Evolutionary conservation across 2,329 filamentous ascomycete genomes (phyloP).

Genomic region (Alternaria sp.): DNA sequence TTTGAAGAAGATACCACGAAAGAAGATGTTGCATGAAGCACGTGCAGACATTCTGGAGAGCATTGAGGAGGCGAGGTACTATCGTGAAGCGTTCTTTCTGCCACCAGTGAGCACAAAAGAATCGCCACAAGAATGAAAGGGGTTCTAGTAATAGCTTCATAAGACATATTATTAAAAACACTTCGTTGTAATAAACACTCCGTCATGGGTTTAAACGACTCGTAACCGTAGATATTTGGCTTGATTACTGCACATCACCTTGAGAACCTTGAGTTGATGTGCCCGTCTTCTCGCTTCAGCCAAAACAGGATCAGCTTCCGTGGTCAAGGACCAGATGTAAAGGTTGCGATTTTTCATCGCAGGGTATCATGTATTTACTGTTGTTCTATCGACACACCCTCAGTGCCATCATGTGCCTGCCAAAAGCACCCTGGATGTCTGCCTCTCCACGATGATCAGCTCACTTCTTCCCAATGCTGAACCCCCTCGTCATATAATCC

Average conservation of each 20-base stretch:
- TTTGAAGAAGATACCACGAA: slow-evolving; percentile 68
- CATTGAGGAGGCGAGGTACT: slow-evolving; percentile 88
- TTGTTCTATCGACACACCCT: not conserved
- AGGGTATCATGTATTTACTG: not conserved
- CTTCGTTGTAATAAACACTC: not conserved
- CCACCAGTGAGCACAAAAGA: slow-evolving; percentile 6
- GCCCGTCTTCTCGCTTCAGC: not conserved
- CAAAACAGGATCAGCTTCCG: not conserved
- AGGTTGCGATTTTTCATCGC: not conserved
- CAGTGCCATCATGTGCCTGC: not conserved
- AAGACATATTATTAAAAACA: not conserved
- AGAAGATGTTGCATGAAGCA: slow-evolving; percentile 81
- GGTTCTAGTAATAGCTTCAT: not conserved
- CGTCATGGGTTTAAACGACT: not conserved
- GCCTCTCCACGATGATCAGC: not conserved
- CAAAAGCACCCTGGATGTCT: not conserved
- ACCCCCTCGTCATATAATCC: slow-evolving; percentile 60
- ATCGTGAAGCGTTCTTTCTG: slow-evolving; percentile 72
- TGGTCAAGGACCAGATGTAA: not conserved
- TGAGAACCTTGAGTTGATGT: not conserved
- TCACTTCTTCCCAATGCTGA: slow-evolving; percentile 46
- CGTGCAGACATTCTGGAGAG: slow-evolving; percentile 92
- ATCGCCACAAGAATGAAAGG: not conserved
- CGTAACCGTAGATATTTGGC: not conserved
- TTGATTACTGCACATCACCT: not conserved